These are phyloP conservation scores for Zygoascus bituminiphila DNA, from an alignment of 805 yeast genomes.

Conservation along the genomic window DNA sequence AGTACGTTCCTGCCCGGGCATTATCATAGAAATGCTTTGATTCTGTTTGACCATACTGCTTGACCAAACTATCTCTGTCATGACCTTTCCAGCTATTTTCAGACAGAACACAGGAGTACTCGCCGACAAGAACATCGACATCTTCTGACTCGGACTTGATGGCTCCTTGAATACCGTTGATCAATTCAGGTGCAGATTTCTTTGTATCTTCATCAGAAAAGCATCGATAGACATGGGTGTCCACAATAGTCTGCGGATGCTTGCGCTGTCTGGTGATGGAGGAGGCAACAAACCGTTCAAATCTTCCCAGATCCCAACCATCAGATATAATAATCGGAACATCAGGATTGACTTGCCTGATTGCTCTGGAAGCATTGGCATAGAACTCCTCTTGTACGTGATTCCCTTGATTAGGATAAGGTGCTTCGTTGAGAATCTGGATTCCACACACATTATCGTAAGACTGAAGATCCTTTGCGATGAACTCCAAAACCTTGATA, in stretches of 20 bases:
- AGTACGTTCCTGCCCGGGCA: constrained; percentile 65
- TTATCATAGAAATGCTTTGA: constrained; percentile 38
- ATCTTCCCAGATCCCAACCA: constrained; percentile 86
- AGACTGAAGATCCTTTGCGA: constrained; percentile 49
- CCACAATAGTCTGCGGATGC: constrained; percentile 48
- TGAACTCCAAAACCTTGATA: constrained; percentile 44
- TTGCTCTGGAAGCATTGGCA: constrained; percentile 49
- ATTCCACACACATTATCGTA: constrained; percentile 71
- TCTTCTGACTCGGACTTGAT: constrained; percentile 27
- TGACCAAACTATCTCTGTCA: constrained; percentile 48
- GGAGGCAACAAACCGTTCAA: constrained; percentile 55
- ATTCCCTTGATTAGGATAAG: constrained; percentile 36
- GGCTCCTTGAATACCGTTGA: constrained; percentile 41
- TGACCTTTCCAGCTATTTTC: constrained; percentile 60
- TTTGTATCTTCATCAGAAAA: constrained; percentile 65
- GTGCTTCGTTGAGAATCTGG: constrained; percentile 82
- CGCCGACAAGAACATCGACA: constrained; percentile 78
- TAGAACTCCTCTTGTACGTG: constrained; percentile 50
- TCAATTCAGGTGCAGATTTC: constrained; percentile 57
- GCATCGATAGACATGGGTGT: constrained; percentile 80
- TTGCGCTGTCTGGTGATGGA: constrained; percentile 19
- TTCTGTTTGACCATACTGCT: constrained; percentile 55
- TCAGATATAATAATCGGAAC: constrained; percentile 80
- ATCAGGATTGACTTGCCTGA: constrained; percentile 45
- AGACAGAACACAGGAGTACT: constrained; percentile 82